phyloP scores from a whole-genome alignment of 2,329 filamentous ascomycete species.

The Microdochium paspali region DNA sequence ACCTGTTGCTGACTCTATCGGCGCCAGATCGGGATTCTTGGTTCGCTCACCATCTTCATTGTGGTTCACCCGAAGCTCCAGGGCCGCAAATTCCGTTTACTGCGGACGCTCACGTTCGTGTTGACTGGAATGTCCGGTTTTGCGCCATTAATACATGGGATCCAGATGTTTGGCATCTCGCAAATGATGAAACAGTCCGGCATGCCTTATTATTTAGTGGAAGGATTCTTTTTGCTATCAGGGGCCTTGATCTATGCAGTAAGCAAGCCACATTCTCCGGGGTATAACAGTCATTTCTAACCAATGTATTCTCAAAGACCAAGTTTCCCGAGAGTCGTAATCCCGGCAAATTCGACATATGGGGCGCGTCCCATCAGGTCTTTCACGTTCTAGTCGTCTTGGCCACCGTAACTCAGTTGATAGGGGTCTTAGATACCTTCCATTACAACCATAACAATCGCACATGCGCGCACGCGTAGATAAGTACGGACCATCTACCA shows the following conservation, averaged over 20 bases:
- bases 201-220: slow-evolving; percentile 27
- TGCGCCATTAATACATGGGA: slow-evolving; percentile 27
- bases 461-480: too few species aligned
- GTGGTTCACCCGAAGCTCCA: slow-evolving; percentile 23
- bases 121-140: slow-evolving; percentile 26
- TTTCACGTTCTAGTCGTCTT: slow-evolving; percentile 35
- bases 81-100: slow-evolving; percentile 21
- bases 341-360: slow-evolving; percentile 33
- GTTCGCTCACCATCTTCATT: too few species aligned
- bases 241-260: slow-evolving; percentile 28
- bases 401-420: slow-evolving; percentile 27
- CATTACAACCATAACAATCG: too few species aligned
- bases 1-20: too few species aligned
- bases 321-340: slow-evolving; percentile 30
- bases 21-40: too few species aligned
- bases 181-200: slow-evolving; percentile 28
- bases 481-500: too few species aligned
- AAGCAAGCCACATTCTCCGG: slow-evolving; percentile 11
- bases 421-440: too few species aligned
- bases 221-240: slow-evolving; percentile 24
- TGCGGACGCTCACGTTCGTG: slow-evolving; percentile 25
- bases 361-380: slow-evolving; percentile 33
- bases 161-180: slow-evolving; percentile 23
- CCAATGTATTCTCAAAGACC: too few species aligned
- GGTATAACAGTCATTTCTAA: slow-evolving; percentile 11